Evolutionary conservation across 2,329 filamentous ascomycete genomes (phyloP).

Genomic region (Mycosphaerella sp.): DNA sequence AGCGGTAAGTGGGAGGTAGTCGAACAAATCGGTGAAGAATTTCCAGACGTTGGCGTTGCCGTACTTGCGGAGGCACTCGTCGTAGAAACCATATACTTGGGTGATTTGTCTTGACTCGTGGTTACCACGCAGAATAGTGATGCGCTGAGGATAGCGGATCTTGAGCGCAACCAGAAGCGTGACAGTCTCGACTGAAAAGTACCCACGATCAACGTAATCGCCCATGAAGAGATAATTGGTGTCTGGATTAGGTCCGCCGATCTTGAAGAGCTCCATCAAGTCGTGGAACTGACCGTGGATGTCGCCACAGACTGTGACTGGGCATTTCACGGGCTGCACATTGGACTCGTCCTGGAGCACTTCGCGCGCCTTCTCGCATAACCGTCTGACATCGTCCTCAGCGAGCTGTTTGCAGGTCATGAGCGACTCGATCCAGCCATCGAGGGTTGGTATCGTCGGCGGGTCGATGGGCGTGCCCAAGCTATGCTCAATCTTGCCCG

Average conservation of each 20-base stretch:
- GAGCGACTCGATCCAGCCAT: slow-evolving; percentile 97
- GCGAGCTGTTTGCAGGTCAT: slow-evolving; percentile 98
- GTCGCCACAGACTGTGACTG: slow-evolving; percentile 96
- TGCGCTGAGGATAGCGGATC: slow-evolving; percentile 94
- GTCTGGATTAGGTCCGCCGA: slow-evolving; percentile 94
- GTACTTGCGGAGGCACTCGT: slow-evolving; percentile 97
- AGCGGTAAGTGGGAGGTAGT: slow-evolving; percentile 93
- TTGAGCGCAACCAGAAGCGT: slow-evolving; percentile 94
- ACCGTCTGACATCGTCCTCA: slow-evolving; percentile 87
- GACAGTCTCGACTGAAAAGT: slow-evolving; percentile 98
- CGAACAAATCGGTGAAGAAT: slow-evolving; percentile 97
- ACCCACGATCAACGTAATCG: slow-evolving; percentile 97
- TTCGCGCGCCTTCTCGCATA: slow-evolving; percentile 97
- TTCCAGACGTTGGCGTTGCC: slow-evolving; percentile 99
- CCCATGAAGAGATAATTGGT: slow-evolving; percentile 99
- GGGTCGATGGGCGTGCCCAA: slow-evolving; percentile 71
- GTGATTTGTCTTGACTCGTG: slow-evolving; percentile 99
- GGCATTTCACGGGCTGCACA: slow-evolving; percentile 99
- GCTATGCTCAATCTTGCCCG: slow-evolving; percentile 72
- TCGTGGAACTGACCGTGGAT: slow-evolving; percentile 99
- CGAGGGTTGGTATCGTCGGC: slow-evolving; percentile 82
- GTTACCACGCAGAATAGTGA: slow-evolving; percentile 97
- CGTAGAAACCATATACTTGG: slow-evolving; percentile 98
- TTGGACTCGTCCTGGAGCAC: slow-evolving; percentile 97
- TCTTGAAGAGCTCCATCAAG: slow-evolving; percentile 99